A percentile compares a stretch with the other conserved stretches of the same genome.
Evolutionary conservation across 2,329 filamentous ascomycete genomes (phyloP).

Genomic region (Neospermospora avenae): DNA sequence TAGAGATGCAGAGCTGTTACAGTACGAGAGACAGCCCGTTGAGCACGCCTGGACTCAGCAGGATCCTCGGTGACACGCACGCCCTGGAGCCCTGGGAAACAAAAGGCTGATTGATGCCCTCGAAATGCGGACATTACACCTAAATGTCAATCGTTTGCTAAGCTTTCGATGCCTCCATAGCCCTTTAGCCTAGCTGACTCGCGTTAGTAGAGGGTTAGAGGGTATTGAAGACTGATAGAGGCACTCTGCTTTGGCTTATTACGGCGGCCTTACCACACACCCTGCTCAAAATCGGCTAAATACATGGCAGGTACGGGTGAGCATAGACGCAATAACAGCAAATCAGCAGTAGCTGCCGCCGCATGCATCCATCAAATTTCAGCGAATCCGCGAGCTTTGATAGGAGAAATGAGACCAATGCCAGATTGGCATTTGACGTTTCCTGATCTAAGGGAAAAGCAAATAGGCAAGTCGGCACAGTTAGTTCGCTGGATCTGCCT

Average conservation of each 20-base stretch:
- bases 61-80: too few relatives aligned
- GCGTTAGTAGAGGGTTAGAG: conserved; percentile 11
- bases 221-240: background rate
- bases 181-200: conserved; percentile 16
- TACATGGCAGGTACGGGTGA: background rate
- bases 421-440: too few relatives aligned
- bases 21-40: too few relatives aligned
- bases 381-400: background rate
- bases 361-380: background rate
- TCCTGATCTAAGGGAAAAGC: too few relatives aligned
- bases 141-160: conserved; percentile 22
- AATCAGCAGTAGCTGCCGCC: background rate
- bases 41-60: too few relatives aligned
- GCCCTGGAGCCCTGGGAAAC: too few relatives aligned
- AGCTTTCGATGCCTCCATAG: conserved; percentile 15
- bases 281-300: too few relatives aligned
- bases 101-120: too few relatives aligned
- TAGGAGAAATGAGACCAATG: conserved; percentile 1
- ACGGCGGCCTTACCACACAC: background rate
- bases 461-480: too few relatives aligned
- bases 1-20: too few relatives aligned
- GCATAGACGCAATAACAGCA: background rate
- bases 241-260: background rate
- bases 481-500: too few relatives aligned
- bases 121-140: background rate